Evolutionary conservation across 2,329 filamentous ascomycete genomes (phyloP).

Genomic region (Stagonosporopsis vannaccii): DNA sequence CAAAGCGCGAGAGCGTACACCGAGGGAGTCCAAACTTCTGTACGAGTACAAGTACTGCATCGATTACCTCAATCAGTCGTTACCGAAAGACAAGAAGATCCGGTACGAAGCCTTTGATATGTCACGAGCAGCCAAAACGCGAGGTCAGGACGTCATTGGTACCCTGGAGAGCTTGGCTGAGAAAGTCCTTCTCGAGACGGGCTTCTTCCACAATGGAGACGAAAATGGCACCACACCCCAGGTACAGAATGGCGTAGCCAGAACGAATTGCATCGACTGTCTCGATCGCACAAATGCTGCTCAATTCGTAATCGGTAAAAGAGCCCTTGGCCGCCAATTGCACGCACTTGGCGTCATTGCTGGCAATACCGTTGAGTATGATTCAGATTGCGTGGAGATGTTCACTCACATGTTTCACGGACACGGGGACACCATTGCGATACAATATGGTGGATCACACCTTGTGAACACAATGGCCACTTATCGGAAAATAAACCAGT

Average conservation of each 20-base stretch:
- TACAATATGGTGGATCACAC: slow-evolving; percentile 97
- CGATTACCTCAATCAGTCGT: slow-evolving; percentile 91
- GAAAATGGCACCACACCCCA: slow-evolving; percentile 68
- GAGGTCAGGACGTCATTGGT: slow-evolving; percentile 92
- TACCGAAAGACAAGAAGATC: slow-evolving; percentile 84
- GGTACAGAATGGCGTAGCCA: slow-evolving; percentile 89
- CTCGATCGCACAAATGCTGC: slow-evolving; percentile 96
- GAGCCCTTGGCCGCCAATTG: slow-evolving; percentile 88
- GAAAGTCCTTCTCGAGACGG: slow-evolving; percentile 82
- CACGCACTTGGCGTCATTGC: slow-evolving; percentile 89
- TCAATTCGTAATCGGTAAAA: slow-evolving; percentile 96
- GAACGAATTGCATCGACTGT: slow-evolving; percentile 98
- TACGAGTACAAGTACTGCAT: slow-evolving; percentile 87
- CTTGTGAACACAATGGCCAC: slow-evolving; percentile 99
- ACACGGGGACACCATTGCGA: slow-evolving; percentile 95
- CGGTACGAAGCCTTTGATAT: slow-evolving; percentile 97
- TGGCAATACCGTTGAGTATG: slow-evolving; percentile 82
- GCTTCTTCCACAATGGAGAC: slow-evolving; percentile 94
- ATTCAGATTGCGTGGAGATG: slow-evolving; percentile 93
- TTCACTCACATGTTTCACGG: slow-evolving; percentile 98
- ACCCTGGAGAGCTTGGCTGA: slow-evolving; percentile 90
- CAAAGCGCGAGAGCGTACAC: slow-evolving; percentile 82
- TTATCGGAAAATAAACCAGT: slow-evolving; percentile 98
- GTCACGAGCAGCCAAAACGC: slow-evolving; percentile 90
- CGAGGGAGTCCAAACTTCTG: slow-evolving; percentile 89